phyloP scores from a whole-genome alignment of 139 green algal genomes.

The Protoeuglena noctilucae region DNA sequence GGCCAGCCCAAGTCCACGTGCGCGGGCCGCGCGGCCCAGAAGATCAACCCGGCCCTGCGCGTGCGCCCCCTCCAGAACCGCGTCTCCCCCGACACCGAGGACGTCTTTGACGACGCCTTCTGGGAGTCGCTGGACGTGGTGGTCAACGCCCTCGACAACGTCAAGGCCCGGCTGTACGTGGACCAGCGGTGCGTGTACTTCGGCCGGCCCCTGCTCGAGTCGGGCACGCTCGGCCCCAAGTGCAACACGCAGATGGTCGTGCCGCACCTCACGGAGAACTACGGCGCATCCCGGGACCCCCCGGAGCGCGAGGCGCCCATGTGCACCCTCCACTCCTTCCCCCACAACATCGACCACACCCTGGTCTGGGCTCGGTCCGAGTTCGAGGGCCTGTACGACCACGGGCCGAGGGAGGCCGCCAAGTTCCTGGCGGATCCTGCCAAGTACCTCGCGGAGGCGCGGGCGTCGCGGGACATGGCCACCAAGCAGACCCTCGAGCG shows the following conservation, averaged over 20 bases:
- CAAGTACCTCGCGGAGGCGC: slow-evolving; percentile 43
- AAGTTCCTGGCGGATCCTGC: slow-evolving; percentile 63
- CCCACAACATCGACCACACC: slow-evolving; percentile 94
- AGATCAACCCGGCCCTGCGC: slow-evolving; percentile 67
- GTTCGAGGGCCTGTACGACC: slow-evolving; percentile 94
- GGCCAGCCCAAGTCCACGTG: slow-evolving; percentile 69
- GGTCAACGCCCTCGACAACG: slow-evolving; percentile 96
- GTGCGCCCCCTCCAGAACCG: slow-evolving; percentile 81
- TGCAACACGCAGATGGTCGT: slow-evolving; percentile 94
- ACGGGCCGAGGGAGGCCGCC: slow-evolving; percentile 71
- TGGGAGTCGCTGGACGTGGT: slow-evolving; percentile 77
- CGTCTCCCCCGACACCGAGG: slow-evolving; percentile 79
- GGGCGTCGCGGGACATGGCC: slow-evolving; percentile 35
- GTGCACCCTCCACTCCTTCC: slow-evolving; percentile 98
- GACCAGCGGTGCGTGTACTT: slow-evolving; percentile 95
- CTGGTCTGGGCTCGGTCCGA: slow-evolving; percentile 47
- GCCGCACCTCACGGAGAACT: slow-evolving; percentile 90
- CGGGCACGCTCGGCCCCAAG: slow-evolving; percentile 89
- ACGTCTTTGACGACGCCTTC: slow-evolving; percentile 88
- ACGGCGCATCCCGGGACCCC: slow-evolving; percentile 72
- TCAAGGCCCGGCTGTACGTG: slow-evolving; percentile 82
- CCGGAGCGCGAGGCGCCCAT: slow-evolving; percentile 94
- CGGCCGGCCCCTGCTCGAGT: slow-evolving; percentile 87
- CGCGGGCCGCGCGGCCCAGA: slow-evolving; percentile 46
- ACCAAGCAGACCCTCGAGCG: slow-evolving; percentile 69